Evolutionary conservation across 352 stramenopile species (phyloP).

Genomic region (Aphanomyces astaci): DNA sequence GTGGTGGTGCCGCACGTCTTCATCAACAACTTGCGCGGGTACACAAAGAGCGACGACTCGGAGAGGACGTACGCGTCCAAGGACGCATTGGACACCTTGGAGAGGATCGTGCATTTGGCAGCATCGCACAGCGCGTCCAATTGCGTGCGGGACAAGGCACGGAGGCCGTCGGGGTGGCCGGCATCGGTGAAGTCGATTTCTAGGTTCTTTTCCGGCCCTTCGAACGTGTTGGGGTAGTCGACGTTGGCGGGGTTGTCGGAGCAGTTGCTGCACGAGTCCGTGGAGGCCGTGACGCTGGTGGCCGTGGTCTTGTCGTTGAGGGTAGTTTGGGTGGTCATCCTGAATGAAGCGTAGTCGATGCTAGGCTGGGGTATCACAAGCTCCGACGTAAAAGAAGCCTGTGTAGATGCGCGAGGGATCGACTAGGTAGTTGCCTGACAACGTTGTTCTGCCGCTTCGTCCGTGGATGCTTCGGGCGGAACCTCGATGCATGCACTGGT

Average conservation of each 20-base stretch:
- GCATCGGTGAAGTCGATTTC: conserved; percentile 87
- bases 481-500: conserved; percentile 7
- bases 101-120: conserved; percentile 96
- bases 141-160: conserved; percentile 77
- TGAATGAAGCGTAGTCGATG: conserved; percentile 30
- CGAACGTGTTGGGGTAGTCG: conserved; percentile 83
- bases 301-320: conserved; percentile 40
- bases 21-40: conserved; percentile 97
- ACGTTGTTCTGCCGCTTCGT: conserved; percentile 16
- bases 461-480: conserved; percentile 12
- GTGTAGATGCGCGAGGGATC: conserved; percentile 83
- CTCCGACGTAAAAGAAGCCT: conserved; percentile 86
- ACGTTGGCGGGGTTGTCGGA: conserved; percentile 39
- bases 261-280: conserved; percentile 21
- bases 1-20: conserved; percentile 99
- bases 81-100: conserved; percentile 92
- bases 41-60: conserved; percentile 98
- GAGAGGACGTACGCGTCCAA: conserved; percentile 93
- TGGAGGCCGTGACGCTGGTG: not conserved
- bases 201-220: conserved; percentile 97
- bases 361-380: conserved; percentile 85
- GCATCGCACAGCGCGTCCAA: conserved; percentile 93
- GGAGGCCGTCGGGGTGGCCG: conserved; percentile 75
- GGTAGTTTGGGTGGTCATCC: conserved; percentile 23
- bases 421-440: conserved; percentile 69